Base-by-base conservation (phyloP, 2,329 filamentous ascomycete species). In the Rhytidhysteron rufulum region DNA sequence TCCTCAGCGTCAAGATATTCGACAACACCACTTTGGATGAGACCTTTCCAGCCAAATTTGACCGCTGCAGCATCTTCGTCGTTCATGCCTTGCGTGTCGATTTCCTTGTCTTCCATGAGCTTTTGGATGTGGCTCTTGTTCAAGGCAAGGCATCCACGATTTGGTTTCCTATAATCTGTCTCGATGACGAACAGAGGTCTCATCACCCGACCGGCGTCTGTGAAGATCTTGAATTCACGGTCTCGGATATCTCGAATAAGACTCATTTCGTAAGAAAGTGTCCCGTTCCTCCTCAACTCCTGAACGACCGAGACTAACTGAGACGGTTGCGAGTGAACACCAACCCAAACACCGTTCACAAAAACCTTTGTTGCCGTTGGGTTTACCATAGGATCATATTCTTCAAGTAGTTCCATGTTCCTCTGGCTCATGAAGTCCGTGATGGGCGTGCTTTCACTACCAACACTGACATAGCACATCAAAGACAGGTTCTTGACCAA, bases 1-100 rank as follows among this genome's bases (percentile, higher is more conserved):
- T 98, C 94, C 62, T 98, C 94, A 0, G 93, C 93, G 64, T 98
- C 93, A 9, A 98, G 79, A 58, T 96, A 97, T 63, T 98, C 93
- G 27, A 98, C 86, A 3, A 89, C 88, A 66, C 91, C 93, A 10
- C 81, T 79, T 42, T 84, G 80, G 31, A 95, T 82, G 30, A 98
- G 74, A 15, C 88, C 87, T 52, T 89, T 81, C 89, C 94, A 98
- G 37, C 89, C 90, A 57, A 87, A 91, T 53, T 83, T 86, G 21
- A 74, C 61, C 35, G 74, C 68, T 29, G 73, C 70, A 40, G 75
- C 74, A 43, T 83, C 77, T 50, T 82, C 76, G 31, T 75, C 72
- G 43, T 73, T 77, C 56, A 78, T 57, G 41, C 83, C 79, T 17
- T 77, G 72, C 16, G 59, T 60, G 33, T 80, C 79, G 15, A 84